Evolutionary conservation across 169 alveolate species (phyloP), one percentile per base, ranked within the genome.

Genomic region (Eimeria acervulina): DNA sequence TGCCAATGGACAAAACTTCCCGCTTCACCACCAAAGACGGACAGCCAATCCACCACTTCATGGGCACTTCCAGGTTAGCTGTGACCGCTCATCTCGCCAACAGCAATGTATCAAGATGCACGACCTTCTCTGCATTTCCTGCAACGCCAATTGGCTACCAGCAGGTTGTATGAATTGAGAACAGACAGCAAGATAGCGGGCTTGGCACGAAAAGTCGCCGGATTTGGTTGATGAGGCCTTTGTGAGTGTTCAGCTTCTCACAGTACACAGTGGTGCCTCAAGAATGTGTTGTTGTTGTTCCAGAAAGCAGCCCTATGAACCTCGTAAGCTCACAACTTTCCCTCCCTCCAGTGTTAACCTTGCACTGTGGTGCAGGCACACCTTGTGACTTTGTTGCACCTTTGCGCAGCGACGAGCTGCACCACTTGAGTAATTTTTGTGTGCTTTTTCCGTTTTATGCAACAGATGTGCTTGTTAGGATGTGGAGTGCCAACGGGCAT

Each of bases 241-340:
- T 42, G 23, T 19, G 87, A 40, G 10, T 61, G 59, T 38, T 36
- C 84, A 95, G 96, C 76, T 98, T 98, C 96, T 90, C 98, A 36
- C 98, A 98, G 95, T 98, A 98, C 95, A 98, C 99, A 17, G 99
- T 98, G 38, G 93, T 98, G 42, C 98, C 98, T 74, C 99, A 97
- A 91, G 97, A 98, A 55, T 98, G 99, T 36, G 96, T 97, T 26
- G 99, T 98, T n/a, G 98, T 97, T 83, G 95, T 98, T 38, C 97
- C 98, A 92, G 95, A 95, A 40, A 95, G 95, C 51, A 98, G 99
- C 42, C 97, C 97, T 13, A 90, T 96, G 87, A 97, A 59, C 28
- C 55, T 31, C 12, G 93, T 85, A 52, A 59, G 93, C 31, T 8
- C 1, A 12, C 1, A 4, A 26, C 7, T 28, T 31, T 0, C 80